These are phyloP conservation scores for Amylostereum areolatum DNA, from an alignment of 1,284 basidiomycete genomes.

Conservation along the genomic window DNA sequence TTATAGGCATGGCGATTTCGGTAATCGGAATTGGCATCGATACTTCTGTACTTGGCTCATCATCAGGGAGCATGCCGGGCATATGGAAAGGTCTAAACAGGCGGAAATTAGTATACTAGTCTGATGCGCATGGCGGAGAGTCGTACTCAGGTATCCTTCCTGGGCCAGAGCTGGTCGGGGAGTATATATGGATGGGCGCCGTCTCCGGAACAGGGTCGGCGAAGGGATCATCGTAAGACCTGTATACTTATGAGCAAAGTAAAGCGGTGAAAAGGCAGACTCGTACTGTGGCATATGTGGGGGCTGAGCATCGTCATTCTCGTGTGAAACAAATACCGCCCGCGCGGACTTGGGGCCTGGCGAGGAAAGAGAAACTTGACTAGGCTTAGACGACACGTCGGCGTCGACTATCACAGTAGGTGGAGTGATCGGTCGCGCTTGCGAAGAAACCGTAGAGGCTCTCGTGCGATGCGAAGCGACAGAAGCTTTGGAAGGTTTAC, in stretches of 20 bases:
- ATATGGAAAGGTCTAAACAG: too few species aligned
- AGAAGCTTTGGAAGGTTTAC: slow-evolving; percentile 11
- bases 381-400: slow-evolving; percentile 11
- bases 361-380: slow-evolving; percentile 11
- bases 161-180: neutral
- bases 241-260: neutral
- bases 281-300: neutral
- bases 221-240: slow-evolving; percentile 6
- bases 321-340: neutral
- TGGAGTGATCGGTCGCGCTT: slow-evolving; percentile 13
- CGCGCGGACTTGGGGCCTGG: neutral
- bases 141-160: too few species aligned
- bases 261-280: neutral
- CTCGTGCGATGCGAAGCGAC: slow-evolving; percentile 9
- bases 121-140: too few species aligned
- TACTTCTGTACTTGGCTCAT: too few species aligned
- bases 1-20: too few species aligned
- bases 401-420: slow-evolving; percentile 3
- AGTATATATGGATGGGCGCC: neutral
- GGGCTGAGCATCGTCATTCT: slow-evolving; percentile 1
- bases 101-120: too few species aligned
- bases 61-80: too few species aligned
- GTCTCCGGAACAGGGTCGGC: slow-evolving; percentile 4
- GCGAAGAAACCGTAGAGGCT: slow-evolving; percentile 15
- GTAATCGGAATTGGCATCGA: too few species aligned